phyloP scores from a whole-genome alignment of 164 flowering plant species.

The Magnolia officinalis region DNA sequence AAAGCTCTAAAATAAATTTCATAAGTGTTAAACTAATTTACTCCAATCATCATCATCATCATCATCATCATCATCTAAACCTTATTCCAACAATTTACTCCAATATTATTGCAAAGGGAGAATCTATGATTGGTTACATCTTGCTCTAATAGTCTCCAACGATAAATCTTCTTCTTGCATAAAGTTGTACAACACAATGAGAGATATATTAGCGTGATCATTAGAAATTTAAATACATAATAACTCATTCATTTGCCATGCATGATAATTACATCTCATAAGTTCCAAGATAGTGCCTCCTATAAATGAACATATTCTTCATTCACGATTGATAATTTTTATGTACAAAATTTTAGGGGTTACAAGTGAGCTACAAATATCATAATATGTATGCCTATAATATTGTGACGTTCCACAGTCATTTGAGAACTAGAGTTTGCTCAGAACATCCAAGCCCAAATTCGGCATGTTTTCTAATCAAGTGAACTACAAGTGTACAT shows the following conservation, averaged over 20 bases:
- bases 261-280: not conserved
- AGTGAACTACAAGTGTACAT: too few relatives aligned
- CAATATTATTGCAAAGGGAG: not conserved
- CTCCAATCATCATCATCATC: not conserved
- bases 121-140: constrained; percentile 38
- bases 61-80: too few relatives aligned
- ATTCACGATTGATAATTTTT: too few relatives aligned
- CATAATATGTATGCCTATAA: not conserved
- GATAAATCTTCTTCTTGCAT: constrained; percentile 53
- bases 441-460: too few relatives aligned
- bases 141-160: constrained; percentile 63
- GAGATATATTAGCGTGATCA: not conserved
- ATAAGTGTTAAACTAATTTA: not conserved
- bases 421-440: not conserved
- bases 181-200: constrained; percentile 37
- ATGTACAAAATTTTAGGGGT: not conserved
- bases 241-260: not conserved
- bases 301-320: too few relatives aligned
- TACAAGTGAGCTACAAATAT: not conserved
- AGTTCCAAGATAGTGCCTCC: not conserved
- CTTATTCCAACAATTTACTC: not conserved
- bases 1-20: not conserved
- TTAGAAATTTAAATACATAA: not conserved
- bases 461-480: too few relatives aligned
- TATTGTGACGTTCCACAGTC: not conserved